A percentile compares a stretch with the other conserved stretches of the same genome.
These are phyloP conservation scores for Xylaria palmicola DNA, from an alignment of 495 filamentous ascomycete species.

Conservation along the genomic window DNA sequence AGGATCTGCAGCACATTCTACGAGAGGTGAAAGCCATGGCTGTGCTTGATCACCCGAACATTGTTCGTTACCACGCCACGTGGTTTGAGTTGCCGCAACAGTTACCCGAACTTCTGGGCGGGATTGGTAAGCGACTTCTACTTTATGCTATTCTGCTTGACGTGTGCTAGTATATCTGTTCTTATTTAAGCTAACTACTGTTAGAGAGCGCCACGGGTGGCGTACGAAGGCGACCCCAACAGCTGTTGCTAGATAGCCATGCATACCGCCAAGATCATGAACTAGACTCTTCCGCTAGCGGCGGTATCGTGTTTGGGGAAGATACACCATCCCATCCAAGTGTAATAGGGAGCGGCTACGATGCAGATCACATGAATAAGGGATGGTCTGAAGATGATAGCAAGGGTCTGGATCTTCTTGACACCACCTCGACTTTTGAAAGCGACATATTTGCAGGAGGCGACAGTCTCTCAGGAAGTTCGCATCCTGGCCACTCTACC, in stretches of 20 bases:
- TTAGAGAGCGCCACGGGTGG: not conserved
- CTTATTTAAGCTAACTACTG: not conserved
- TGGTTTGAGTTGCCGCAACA: constrained; percentile 52
- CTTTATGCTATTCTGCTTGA: not conserved
- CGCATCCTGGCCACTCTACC: constrained; percentile 26
- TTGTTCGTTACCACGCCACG: constrained; percentile 56
- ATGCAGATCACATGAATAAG: constrained; percentile 3
- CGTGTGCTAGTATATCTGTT: not conserved
- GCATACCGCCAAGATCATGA: constrained; percentile 18
- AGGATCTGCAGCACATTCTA: constrained; percentile 53
- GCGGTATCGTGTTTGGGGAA: constrained; percentile 30
- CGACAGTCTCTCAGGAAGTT: constrained; percentile 40
- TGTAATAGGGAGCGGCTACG: not conserved
- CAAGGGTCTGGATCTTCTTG: constrained; percentile 33
- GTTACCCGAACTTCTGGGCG: constrained; percentile 18
- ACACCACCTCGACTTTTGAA: constrained; percentile 37
- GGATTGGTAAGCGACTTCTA: constrained; percentile 19
- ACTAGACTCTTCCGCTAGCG: constrained; percentile 16
- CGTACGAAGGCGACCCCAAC: constrained; percentile 14
- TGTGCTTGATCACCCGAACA: constrained; percentile 54
- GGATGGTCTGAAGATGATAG: constrained; percentile 34
- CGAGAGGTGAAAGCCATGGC: constrained; percentile 57
- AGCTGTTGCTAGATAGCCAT: constrained; percentile 19
- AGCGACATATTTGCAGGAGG: constrained; percentile 55
- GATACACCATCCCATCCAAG: constrained; percentile 19